Conservation (phyloP, 148 eudicot species). For the Selenicereus undatus region DNA sequence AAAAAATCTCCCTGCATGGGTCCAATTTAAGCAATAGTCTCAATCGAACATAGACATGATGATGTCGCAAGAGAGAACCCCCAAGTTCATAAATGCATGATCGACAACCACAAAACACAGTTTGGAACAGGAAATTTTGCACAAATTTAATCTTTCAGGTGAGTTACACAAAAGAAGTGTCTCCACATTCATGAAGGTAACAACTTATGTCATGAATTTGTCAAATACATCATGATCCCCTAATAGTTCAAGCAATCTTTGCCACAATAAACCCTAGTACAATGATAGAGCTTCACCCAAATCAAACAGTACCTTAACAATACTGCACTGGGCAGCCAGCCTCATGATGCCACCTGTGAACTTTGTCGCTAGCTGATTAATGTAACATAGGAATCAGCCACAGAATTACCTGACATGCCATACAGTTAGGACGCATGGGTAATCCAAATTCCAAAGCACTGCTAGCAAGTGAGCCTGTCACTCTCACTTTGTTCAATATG, state of each 20-base stretch:
- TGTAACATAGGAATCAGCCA: background rate
- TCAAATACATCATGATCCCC: background rate
- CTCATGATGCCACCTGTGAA: background rate
- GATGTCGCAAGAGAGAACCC: background rate
- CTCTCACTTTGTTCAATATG: background rate
- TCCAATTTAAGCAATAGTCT: background rate
- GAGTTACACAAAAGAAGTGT: background rate
- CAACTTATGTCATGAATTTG: background rate
- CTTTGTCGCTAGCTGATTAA: background rate
- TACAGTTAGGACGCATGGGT: background rate
- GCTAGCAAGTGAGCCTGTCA: background rate
- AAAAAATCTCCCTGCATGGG: background rate
- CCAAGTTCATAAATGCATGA: background rate
- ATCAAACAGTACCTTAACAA: slow-evolving; percentile 5
- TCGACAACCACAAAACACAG: background rate
- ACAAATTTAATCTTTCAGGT: slow-evolving; percentile 5
- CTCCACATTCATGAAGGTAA: background rate
- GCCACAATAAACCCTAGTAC: background rate
- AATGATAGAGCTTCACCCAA: background rate
- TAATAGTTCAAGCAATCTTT: background rate
- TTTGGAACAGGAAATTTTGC: background rate
- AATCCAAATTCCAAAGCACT: slow-evolving; percentile 6
- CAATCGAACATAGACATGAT: background rate
- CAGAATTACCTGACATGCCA: background rate
- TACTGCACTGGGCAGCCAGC: background rate